A percentile compares a stretch with the other conserved stretches of the same genome.
Evolutionary conservation across 306 rosid genomes (phyloP).

Genomic region (Chamaecrista fasciculata): DNA sequence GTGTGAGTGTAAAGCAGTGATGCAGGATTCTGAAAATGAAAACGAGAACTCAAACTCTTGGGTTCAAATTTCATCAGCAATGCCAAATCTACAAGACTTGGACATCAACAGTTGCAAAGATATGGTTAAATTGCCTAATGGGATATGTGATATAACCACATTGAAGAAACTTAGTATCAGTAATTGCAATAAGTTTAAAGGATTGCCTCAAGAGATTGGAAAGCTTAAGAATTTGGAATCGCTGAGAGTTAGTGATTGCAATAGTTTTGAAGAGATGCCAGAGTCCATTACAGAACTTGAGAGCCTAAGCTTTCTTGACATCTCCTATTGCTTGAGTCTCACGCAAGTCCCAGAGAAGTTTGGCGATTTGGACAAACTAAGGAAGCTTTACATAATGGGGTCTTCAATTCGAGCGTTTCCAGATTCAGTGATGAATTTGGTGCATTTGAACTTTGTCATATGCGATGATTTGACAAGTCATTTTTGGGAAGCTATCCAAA

Average conservation of each 20-base stretch:
- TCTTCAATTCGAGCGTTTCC: neutral
- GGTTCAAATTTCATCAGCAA: neutral
- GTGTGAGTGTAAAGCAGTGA: neutral
- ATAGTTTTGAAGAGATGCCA: neutral
- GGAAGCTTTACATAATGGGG: neutral
- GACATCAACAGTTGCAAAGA: constrained; percentile 18
- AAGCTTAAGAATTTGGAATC: neutral
- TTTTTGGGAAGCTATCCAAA: neutral
- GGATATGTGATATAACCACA: neutral
- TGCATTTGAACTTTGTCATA: neutral
- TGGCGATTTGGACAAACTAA: neutral
- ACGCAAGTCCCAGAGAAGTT: neutral
- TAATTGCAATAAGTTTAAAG: neutral
- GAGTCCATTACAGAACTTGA: neutral
- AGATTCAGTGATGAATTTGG: neutral
- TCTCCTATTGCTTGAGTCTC: neutral
- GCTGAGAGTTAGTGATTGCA: neutral
- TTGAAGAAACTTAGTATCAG: neutral
- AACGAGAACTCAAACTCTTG: too few relatives aligned
- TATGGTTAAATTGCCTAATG: neutral
- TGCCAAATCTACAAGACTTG: constrained; percentile 5
- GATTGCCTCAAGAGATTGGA: neutral
- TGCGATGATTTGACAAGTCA: neutral
- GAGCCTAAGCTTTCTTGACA: neutral
- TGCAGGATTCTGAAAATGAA: neutral